phyloP scores from a whole-genome alignment of 768 basidiomycete genomes.

The Holtermanniella nyarrowii region DNA sequence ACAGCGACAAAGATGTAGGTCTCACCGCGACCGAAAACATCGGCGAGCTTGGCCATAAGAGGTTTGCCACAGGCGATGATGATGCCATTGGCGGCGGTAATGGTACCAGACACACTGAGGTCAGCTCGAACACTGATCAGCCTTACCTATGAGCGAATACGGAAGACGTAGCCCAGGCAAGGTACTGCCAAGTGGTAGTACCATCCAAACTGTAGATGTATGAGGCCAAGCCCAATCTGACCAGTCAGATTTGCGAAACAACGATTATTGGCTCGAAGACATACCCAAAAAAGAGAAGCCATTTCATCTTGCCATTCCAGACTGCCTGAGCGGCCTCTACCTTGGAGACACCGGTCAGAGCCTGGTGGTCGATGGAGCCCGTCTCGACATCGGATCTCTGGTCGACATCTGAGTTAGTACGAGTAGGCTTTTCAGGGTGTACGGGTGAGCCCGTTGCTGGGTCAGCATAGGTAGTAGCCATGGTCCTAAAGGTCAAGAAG shows the following conservation, averaged over 20 bases:
- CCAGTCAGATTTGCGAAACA: not conserved
- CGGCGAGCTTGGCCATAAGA: slow-evolving; percentile 62
- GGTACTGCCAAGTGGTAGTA: slow-evolving; percentile 59
- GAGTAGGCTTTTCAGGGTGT: too few species aligned
- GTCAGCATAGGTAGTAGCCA: too few species aligned
- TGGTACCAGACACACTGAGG: slow-evolving; percentile 18
- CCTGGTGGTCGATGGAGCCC: slow-evolving; percentile 4
- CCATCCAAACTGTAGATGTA: slow-evolving; percentile 68
- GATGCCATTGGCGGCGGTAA: slow-evolving; percentile 26
- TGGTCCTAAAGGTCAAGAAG: too few species aligned
- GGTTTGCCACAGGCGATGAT: slow-evolving; percentile 53
- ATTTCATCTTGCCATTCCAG: slow-evolving; percentile 49
- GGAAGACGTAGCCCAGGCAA: slow-evolving; percentile 47
- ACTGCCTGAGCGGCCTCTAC: slow-evolving; percentile 29
- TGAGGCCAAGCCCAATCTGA: slow-evolving; percentile 54
- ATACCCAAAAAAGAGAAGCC: slow-evolving; percentile 55
- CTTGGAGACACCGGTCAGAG: slow-evolving; percentile 21
- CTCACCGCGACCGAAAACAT: slow-evolving; percentile 57
- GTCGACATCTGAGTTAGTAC: too few species aligned
- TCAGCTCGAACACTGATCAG: not conserved
- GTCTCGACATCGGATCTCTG: slow-evolving; percentile 3
- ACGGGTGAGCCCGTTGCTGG: too few species aligned
- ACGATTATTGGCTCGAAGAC: slow-evolving; percentile 5
- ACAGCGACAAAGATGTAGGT: slow-evolving; percentile 53
- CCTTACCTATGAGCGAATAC: slow-evolving; percentile 24